A percentile compares a stretch with the other conserved stretches of the same genome.
Conservation (phyloP, 805 yeast genomes). For the Metschnikowia santaceciliae region DNA sequence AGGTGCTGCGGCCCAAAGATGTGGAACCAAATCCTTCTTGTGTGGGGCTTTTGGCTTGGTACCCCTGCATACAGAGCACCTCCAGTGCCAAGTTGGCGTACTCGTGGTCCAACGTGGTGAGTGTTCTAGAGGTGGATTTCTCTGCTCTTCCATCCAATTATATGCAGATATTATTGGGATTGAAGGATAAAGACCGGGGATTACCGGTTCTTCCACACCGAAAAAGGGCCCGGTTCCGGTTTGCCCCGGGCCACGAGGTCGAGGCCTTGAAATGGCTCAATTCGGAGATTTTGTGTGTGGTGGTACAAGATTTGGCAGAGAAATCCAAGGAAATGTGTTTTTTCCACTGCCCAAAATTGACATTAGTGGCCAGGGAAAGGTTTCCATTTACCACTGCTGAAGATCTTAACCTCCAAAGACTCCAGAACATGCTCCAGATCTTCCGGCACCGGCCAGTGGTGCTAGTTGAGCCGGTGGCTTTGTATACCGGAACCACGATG, state of each 20-base stretch:
- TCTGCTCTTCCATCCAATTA: constrained; percentile 32
- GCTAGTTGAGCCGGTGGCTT: constrained; percentile 21
- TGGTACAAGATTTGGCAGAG: constrained; percentile 6
- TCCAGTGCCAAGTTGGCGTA: constrained; percentile 52
- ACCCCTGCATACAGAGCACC: constrained; percentile 39
- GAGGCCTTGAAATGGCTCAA: constrained; percentile 55
- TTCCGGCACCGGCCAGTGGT: constrained; percentile 24
- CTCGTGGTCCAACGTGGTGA: constrained; percentile 61
- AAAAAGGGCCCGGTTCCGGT: constrained; percentile 17
- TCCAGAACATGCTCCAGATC: constrained; percentile 18
- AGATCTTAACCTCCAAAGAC: constrained; percentile 14
- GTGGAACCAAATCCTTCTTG: constrained; percentile 1
- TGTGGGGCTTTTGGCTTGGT: constrained; percentile 47
- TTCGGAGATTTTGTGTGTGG: constrained; percentile 24
- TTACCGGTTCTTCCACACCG: constrained; percentile 25
- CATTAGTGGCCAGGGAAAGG: not conserved
- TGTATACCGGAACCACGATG: constrained; percentile 56
- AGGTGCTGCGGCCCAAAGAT: constrained; percentile 45
- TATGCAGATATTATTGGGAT: constrained; percentile 22
- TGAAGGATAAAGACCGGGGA: constrained; percentile 37
- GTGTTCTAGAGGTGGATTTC: constrained; percentile 48
- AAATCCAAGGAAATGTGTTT: not conserved
- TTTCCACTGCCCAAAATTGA: constrained; percentile 17
- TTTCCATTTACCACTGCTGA: constrained; percentile 35
- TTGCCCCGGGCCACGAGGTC: constrained; percentile 27